phyloP scores from a whole-genome alignment of 805 yeast species.

The Yamadazyma scolyti region DNA sequence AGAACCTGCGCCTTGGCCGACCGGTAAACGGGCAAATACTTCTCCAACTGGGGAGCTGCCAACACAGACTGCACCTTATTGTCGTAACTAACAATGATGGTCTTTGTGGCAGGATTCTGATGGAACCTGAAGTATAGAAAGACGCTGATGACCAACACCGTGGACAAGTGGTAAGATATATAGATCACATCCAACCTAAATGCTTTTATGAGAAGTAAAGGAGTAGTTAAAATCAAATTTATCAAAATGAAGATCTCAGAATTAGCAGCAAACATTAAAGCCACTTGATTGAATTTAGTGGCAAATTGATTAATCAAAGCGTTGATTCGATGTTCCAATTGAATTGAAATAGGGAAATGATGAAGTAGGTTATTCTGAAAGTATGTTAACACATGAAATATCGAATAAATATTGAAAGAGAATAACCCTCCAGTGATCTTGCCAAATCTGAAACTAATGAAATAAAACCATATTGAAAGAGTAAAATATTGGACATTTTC shows the following conservation, averaged over 20 bases:
- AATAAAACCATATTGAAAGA: conserved; percentile 28
- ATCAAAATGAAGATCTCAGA: conserved; percentile 28
- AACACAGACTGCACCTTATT: conserved; percentile 28
- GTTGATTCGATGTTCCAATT: conserved; percentile 27
- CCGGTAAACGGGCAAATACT: conserved; percentile 2
- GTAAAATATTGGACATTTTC: conserved; percentile 38
- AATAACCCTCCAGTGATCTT: conserved; percentile 36
- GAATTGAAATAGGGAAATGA: conserved; percentile 26
- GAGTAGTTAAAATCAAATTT: conserved; percentile 21
- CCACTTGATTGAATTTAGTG: conserved; percentile 30
- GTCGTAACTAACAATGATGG: conserved; percentile 46
- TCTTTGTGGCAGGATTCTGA: conserved; percentile 26
- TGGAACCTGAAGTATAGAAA: conserved; percentile 36
- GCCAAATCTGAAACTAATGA: conserved; percentile 26
- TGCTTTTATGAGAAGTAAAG: conserved; percentile 21
- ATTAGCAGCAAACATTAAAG: conserved; percentile 34
- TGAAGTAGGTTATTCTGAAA: conserved; percentile 34
- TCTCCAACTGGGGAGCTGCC: conserved; percentile 11
- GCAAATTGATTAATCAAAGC: conserved; percentile 27
- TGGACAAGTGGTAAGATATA: conserved; percentile 30
- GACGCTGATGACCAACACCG: conserved; percentile 25
- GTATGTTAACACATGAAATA: conserved; percentile 36
- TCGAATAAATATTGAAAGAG: conserved; percentile 32
- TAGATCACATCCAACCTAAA: conserved; percentile 19
- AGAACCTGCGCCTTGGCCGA: too few species aligned